Base-by-base conservation (phyloP, 495 filamentous ascomycete species). In the Cryomyces minteri region DNA sequence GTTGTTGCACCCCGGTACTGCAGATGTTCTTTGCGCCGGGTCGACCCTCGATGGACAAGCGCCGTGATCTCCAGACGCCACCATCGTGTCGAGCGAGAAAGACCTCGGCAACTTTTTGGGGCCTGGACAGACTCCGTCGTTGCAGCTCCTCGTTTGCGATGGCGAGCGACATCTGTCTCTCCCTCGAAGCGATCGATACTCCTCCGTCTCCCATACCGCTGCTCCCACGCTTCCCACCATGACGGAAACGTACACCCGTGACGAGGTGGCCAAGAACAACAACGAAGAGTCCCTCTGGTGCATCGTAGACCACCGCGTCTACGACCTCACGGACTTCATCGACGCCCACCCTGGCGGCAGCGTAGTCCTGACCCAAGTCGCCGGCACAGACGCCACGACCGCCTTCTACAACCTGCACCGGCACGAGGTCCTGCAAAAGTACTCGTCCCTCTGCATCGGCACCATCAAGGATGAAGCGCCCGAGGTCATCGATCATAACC, bases 391-490 rank as follows among this genome's bases (percentile, higher is more conserved):
- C 63, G 84, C 84, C 31, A 94, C 87, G 44, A 70, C 75, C 38
- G 83, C 81, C 47, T 95, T 92, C 69, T 90, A 94, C 61, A 88
- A 88, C 60, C 82, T 95, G 36, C 88, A 95, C 65, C 75, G 87
- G 0, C 87, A 90, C 41, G 88, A 94, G 63, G 86, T 90, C 3
- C 73, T 90, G 4, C 60, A 74, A 44, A 86, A 84, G 54, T 90
- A 90, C 70, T 56, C 61, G 4, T 65, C 72, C 51, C 71, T 90
- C n/a, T 80, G 72, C 62, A 73, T 90, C 49, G 85, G 85, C 50
- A 79, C 73, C 8, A 58, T 93, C 52, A 67, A 74, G 36, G 80
- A 79, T 50, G 82, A 93, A 62, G 77, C 70, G 46, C 74, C 84
- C 33, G 72, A 82, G 54, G 72, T 90, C 54, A 67, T 85, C 48